Percentiles rank a stretch among this genome's conserved stretches.
phyloP scores from a whole-genome alignment of 768 basidiomycete genomes.

The Mycena polygramma region DNA sequence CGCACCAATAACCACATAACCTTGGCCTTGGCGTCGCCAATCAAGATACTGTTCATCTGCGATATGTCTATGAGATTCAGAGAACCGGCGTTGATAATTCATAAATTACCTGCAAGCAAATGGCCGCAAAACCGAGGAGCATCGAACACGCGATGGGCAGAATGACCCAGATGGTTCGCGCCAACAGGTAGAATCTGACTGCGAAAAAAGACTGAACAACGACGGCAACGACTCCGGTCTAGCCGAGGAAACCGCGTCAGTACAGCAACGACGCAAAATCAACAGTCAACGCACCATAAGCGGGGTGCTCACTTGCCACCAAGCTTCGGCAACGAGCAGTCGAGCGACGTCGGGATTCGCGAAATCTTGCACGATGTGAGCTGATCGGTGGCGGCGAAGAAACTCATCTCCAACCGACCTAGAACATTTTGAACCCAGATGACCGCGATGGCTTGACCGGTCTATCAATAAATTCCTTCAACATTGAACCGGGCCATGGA shows the following conservation, averaged over 20 bases:
- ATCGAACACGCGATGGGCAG: slow-evolving; percentile 22
- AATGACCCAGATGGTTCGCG: slow-evolving; percentile 12
- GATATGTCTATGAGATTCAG: neutral
- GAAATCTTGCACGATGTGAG: slow-evolving; percentile 11
- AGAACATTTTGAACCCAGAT: slow-evolving; percentile 31
- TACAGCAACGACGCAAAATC: neutral
- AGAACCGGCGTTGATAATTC: neutral
- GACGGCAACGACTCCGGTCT: slow-evolving; percentile 28
- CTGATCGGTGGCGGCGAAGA: neutral
- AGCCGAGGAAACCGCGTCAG: neutral
- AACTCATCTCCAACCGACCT: slow-evolving; percentile 4
- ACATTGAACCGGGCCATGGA: neutral
- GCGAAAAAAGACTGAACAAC: slow-evolving; percentile 36
- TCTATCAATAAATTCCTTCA: slow-evolving; percentile 15
- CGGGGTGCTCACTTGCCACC: slow-evolving; percentile 34
- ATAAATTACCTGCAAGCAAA: slow-evolving; percentile 20
- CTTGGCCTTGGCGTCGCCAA: slow-evolving; percentile 30
- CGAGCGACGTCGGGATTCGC: slow-evolving; percentile 34
- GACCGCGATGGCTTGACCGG: slow-evolving; percentile 27
- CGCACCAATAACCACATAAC: slow-evolving; percentile 35
- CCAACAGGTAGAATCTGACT: slow-evolving; percentile 29
- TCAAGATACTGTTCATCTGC: slow-evolving; percentile 31
- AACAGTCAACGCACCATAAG: slow-evolving; percentile 22
- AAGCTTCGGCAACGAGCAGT: slow-evolving; percentile 27
- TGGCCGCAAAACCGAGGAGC: slow-evolving; percentile 30